Base-by-base conservation (phyloP, 1,284 basidiomycete genomes). In the Cryptococcus floricola region DNA sequence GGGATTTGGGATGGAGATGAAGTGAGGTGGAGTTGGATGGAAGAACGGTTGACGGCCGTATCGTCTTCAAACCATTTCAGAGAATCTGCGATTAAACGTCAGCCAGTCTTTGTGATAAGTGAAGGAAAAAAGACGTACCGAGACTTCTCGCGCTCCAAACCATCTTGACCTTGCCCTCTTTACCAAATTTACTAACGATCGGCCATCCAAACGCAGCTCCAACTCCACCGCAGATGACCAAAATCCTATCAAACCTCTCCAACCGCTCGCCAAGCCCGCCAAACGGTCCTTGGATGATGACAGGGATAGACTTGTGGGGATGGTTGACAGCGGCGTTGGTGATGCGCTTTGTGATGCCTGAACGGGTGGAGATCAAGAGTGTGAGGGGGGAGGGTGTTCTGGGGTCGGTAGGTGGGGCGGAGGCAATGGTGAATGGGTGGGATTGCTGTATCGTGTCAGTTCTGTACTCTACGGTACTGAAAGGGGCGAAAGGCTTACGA, bases 271-370 rank as follows among this genome's bases (percentile, higher is more conserved):
- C 47, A 13, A 54, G 23, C 16, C 39, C 38, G 5, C 53, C 53
- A 43, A 47, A 54, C 10, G 53, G 53, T 5, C 53, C 53, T 42
- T 54, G 37, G 25, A 54, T n/a, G 23, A 46, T 38, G 28, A 53
- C 51, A 31, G 51, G 51, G 31, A 47, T 31, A 13, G 46, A 34
- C n/a, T 31, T 27, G 23, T n/a, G 31, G 10, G 46, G 31, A 18
- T 47, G 5, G 16, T 18, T 10, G 9, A 31, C 4, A 25, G 25
- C 25, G 25, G 14, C 8, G 18, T 27, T 19, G 7, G 53, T 46
- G 27, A 54, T 28, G 18, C 47, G 34, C 19, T 41, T 19, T 16
- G 53, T 54, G 19, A 54, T 31, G 8, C 53, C 53, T 23, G 45
- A 41, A n/a, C 48, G 46, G 14, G 53, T 49, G 10, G 38, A 38